These are phyloP conservation scores for Hymenoscyphus linearis DNA, from an alignment of 2,329 filamentous ascomycete genomes.

Conservation along the genomic window DNA sequence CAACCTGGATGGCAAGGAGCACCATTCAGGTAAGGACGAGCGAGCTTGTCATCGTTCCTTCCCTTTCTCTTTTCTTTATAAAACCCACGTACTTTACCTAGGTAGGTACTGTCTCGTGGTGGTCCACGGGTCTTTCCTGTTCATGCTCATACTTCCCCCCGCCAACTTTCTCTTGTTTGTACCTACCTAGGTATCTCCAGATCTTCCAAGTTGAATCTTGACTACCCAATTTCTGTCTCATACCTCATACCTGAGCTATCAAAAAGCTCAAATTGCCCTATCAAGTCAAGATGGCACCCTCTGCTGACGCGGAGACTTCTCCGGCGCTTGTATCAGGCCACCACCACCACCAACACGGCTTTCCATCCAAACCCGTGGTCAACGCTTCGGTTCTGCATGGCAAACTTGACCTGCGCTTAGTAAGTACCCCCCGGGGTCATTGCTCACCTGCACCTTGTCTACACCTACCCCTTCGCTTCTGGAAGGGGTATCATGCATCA, in stretches of 20 bases:
- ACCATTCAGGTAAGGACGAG: neutral
- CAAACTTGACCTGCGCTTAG: slow-evolving; percentile 51
- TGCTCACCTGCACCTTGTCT: neutral
- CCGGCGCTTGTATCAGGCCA: slow-evolving; percentile 10
- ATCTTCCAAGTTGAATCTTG: slow-evolving; percentile 1
- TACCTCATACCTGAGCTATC: slow-evolving; percentile 4
- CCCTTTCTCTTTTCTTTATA: slow-evolving; percentile 8
- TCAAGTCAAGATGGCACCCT: slow-evolving; percentile 20
- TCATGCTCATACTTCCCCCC: slow-evolving; percentile 12
- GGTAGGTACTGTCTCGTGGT: slow-evolving; percentile 11
- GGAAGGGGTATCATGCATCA: neutral
- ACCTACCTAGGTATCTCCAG: too few relatives aligned
- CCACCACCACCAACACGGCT: neutral
- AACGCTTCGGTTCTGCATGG: slow-evolving; percentile 54
- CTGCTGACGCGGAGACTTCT: slow-evolving; percentile 14
- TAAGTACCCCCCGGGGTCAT: slow-evolving; percentile 37
- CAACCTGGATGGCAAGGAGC: slow-evolving; percentile 10
- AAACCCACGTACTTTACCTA: slow-evolving; percentile 14
- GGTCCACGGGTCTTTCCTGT: slow-evolving; percentile 9
- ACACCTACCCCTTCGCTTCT: neutral
- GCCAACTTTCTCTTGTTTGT: slow-evolving; percentile 10
- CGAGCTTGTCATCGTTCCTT: slow-evolving; percentile 1
- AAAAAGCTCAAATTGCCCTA: slow-evolving; percentile 1
- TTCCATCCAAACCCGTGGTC: slow-evolving; percentile 31
- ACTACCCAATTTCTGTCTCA: neutral